Conservation (phyloP, 306 rosid genomes). For the Fagus sylvatica region DNA sequence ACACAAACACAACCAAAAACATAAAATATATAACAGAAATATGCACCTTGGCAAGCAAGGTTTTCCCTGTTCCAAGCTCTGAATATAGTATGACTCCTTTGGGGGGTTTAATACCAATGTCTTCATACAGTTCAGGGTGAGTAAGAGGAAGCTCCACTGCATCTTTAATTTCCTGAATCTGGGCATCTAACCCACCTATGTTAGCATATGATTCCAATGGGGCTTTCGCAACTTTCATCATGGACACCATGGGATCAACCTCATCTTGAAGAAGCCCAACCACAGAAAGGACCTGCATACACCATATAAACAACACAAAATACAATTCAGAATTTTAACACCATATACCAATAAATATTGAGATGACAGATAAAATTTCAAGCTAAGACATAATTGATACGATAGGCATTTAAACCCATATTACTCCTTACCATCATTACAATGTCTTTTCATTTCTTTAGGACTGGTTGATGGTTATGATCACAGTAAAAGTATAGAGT, state of each 20-base stretch:
- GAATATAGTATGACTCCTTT: slow-evolving; percentile 59
- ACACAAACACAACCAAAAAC: background rate
- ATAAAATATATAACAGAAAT: background rate
- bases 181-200: slow-evolving; percentile 66
- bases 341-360: background rate
- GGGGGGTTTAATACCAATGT: slow-evolving; percentile 66
- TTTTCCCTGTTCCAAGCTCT: slow-evolving; percentile 69
- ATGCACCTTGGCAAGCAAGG: slow-evolving; percentile 60
- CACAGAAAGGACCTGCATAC: slow-evolving; percentile 53
- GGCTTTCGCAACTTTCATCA: slow-evolving; percentile 71
- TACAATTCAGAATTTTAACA: background rate
- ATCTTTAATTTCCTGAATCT: slow-evolving; percentile 62
- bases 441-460: background rate
- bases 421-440: background rate
- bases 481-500: background rate
- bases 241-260: slow-evolving; percentile 72
- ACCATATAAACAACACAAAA: background rate
- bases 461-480: background rate
- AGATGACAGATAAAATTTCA: background rate
- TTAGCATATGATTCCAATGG: slow-evolving; percentile 64
- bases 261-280: slow-evolving; percentile 73
- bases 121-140: slow-evolving; percentile 64
- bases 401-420: background rate
- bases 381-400: background rate
- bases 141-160: slow-evolving; percentile 70